Conservation (phyloP, 176 grass and related monocot genomes). For the Hyparrhenia diplandra region DNA sequence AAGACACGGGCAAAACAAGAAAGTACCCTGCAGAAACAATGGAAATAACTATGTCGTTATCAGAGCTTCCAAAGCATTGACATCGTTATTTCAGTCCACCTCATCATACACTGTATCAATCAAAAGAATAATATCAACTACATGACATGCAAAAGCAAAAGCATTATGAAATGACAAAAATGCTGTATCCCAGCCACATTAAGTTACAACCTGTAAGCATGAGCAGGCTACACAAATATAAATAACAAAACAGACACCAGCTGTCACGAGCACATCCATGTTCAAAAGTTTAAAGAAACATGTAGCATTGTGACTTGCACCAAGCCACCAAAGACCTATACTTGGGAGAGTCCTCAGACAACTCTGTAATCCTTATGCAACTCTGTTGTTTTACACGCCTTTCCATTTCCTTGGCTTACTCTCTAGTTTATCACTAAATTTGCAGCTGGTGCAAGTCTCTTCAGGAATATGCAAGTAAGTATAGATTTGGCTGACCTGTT, state of each 20-base stretch:
- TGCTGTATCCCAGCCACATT: neutral
- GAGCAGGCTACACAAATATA: neutral
- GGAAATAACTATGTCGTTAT: neutral
- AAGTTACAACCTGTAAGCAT: slow-evolving; percentile 12
- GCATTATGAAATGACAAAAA: slow-evolving; percentile 5
- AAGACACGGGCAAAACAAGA: slow-evolving; percentile 11
- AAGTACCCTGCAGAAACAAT: slow-evolving; percentile 26
- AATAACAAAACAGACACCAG: neutral
- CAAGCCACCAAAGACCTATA: slow-evolving; percentile 3
- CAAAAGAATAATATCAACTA: neutral
- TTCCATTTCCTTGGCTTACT: neutral
- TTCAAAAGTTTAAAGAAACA: slow-evolving; percentile 3
- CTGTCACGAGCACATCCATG: slow-evolving; percentile 7
- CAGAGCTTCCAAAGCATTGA: slow-evolving; percentile 32
- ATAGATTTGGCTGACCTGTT: slow-evolving; percentile 19
- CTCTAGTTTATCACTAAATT: slow-evolving; percentile 12
- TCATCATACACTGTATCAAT: slow-evolving; percentile 23
- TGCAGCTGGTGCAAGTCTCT: slow-evolving; percentile 29
- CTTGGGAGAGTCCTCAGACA: neutral
- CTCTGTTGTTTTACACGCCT: slow-evolving; percentile 35
- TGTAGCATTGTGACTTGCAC: slow-evolving; percentile 8
- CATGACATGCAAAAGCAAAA: slow-evolving; percentile 7
- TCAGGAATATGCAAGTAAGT: slow-evolving; percentile 11
- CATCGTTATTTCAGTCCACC: slow-evolving; percentile 35
- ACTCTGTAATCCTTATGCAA: slow-evolving; percentile 45